Evolutionary conservation across 2,329 filamentous ascomycete species (phyloP).

Genomic region (Sarocladium oryzae): DNA sequence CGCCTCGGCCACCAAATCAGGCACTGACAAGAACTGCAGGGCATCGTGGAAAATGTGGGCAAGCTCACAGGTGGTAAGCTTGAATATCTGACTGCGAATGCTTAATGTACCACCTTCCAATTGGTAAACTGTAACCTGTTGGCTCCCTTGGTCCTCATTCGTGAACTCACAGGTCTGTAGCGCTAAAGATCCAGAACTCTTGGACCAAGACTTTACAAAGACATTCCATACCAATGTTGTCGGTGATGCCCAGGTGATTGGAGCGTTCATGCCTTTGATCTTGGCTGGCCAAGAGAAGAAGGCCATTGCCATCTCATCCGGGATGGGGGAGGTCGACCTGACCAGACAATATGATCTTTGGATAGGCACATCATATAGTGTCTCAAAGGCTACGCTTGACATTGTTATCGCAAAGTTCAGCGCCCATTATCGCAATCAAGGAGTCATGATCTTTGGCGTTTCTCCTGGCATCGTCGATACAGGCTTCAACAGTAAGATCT

Average conservation of each 20-base stretch:
- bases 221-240: conserved; percentile 41
- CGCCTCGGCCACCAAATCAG: too few relatives aligned
- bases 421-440: conserved; percentile 38
- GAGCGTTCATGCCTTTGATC: conserved; percentile 45
- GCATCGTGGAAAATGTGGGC: background rate
- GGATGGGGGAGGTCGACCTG: conserved; percentile 37
- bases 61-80: conserved; percentile 29
- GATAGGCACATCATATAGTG: conserved; percentile 31
- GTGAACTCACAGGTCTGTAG: background rate
- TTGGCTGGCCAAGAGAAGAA: conserved; percentile 43
- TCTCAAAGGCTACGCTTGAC: conserved; percentile 43
- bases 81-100: conserved; percentile 47
- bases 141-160: too few relatives aligned
- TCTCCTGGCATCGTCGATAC: conserved; percentile 11
- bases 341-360: conserved; percentile 29
- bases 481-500: background rate
- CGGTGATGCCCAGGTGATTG: conserved; percentile 42
- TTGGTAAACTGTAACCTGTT: too few relatives aligned
- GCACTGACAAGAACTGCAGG: background rate
- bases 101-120: too few relatives aligned
- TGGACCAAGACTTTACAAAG: conserved; percentile 9
- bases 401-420: conserved; percentile 44
- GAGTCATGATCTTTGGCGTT: conserved; percentile 39
- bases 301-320: conserved; percentile 36
- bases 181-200: background rate